A percentile compares a stretch with the other conserved stretches of the same genome.
These are phyloP conservation scores for Davidsoniella eucalypti DNA, from an alignment of 2,329 filamentous ascomycete species.

Conservation along the genomic window DNA sequence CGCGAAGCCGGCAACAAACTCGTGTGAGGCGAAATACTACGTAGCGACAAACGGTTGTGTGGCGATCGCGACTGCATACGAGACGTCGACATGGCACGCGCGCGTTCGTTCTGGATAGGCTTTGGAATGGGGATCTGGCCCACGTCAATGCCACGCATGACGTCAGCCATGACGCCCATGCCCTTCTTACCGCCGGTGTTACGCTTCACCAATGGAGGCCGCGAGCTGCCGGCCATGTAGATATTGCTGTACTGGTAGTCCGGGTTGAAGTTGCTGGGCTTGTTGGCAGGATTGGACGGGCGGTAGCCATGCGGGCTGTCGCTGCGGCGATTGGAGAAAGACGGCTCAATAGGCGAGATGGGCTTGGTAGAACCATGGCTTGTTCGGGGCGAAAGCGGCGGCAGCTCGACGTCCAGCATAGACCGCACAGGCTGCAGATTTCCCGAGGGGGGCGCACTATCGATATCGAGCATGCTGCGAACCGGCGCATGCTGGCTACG, in stretches of 20 bases:
- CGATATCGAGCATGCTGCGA: slow-evolving; percentile 49
- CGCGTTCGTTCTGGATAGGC: slow-evolving; percentile 23
- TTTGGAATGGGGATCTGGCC: slow-evolving; percentile 31
- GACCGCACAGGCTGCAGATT: slow-evolving; percentile 27
- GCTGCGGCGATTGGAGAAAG: slow-evolving; percentile 4
- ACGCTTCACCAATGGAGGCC: slow-evolving; percentile 30
- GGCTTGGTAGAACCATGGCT: slow-evolving; percentile 9
- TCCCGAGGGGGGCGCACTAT: slow-evolving; percentile 23
- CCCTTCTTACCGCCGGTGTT: slow-evolving; percentile 28
- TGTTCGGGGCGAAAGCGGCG: slow-evolving; percentile 9
- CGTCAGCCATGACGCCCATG: slow-evolving; percentile 31
- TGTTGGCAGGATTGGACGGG: slow-evolving; percentile 14
- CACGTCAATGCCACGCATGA: slow-evolving; percentile 35
- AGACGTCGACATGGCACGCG: slow-evolving; percentile 17
- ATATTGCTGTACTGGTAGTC: slow-evolving; percentile 48
- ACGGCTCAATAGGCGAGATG: slow-evolving; percentile 4
- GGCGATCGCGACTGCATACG: slow-evolving; percentile 37
- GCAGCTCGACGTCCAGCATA: slow-evolving; percentile 33
- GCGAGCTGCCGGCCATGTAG: slow-evolving; percentile 33
- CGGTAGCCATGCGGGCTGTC: slow-evolving; percentile 19
- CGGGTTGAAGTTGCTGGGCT: slow-evolving; percentile 24
- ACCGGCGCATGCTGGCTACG: slow-evolving; percentile 35
- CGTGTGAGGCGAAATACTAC: slow-evolving; percentile 29
- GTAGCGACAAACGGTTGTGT: slow-evolving; percentile 25
- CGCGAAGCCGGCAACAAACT: slow-evolving; percentile 16